phyloP scores from a whole-genome alignment of 176 grass and related monocot genomes.

The Avena sativa region DNA sequence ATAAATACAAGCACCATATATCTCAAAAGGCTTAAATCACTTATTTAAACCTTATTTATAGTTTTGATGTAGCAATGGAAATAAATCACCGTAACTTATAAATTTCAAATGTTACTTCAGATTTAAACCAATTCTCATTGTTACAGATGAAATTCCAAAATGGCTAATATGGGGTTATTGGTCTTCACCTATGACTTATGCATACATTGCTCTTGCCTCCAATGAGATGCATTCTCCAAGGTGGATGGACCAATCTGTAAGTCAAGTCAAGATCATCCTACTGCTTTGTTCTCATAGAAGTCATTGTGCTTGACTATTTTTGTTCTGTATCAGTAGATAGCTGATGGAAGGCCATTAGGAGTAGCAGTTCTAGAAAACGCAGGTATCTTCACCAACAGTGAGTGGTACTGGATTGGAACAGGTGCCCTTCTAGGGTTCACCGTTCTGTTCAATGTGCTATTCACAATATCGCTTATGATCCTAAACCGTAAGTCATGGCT shows the following conservation, averaged over 20 bases:
- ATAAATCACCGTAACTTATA: constrained; percentile 19
- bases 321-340: constrained; percentile 36
- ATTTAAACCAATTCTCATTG: constrained; percentile 22
- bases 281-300: constrained; percentile 14
- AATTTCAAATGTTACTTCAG: constrained; percentile 6
- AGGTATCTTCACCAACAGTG: constrained; percentile 55
- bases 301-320: constrained; percentile 37
- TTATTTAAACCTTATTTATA: constrained; percentile 27
- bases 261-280: constrained; percentile 34
- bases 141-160: constrained; percentile 77
- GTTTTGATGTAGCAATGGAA: not conserved
- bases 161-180: constrained; percentile 96
- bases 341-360: constrained; percentile 77
- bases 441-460: constrained; percentile 89
- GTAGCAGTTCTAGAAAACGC: constrained; percentile 65
- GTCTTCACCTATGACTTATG: constrained; percentile 88
- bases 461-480: constrained; percentile 81
- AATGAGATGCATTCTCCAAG: constrained; percentile 94
- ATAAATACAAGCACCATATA: constrained; percentile 11
- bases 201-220: constrained; percentile 70
- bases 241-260: constrained; percentile 83
- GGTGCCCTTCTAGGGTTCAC: constrained; percentile 86
- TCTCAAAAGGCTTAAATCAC: constrained; percentile 11
- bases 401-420: constrained; percentile 94
- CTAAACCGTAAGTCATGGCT: constrained; percentile 78